Evolutionary conservation across 148 eudicot genomes (phyloP).

Genomic region (Silene uniflora): DNA sequence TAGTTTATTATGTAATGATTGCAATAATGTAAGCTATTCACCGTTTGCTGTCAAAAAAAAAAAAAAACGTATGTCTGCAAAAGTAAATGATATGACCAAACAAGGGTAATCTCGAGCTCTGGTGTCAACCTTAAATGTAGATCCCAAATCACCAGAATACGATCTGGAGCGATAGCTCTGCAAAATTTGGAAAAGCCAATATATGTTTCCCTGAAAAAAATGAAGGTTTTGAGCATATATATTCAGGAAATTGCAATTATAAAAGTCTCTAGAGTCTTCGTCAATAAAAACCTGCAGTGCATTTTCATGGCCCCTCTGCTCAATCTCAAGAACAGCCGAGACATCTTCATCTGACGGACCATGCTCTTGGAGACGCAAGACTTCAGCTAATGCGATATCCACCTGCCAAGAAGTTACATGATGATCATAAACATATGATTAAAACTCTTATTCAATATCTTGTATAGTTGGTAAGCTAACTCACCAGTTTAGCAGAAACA

Average conservation of each 20-base stretch:
- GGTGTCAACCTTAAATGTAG: conserved; percentile 53
- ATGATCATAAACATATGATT: conserved; percentile 29
- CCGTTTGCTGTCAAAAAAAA: no score
- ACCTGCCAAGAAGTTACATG: conserved; percentile 55
- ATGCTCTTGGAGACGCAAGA: conserved; percentile 58
- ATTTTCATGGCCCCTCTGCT: conserved; percentile 88
- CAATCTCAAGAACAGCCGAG: conserved; percentile 72
- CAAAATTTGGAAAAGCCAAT: conserved; percentile 69
- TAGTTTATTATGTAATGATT: no score
- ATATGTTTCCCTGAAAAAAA: conserved; percentile 52
- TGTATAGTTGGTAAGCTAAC: conserved; percentile 7
- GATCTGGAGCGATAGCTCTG: conserved; percentile 71
- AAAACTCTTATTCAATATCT: background rate
- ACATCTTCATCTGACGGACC: conserved; percentile 75
- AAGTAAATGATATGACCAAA: background rate
- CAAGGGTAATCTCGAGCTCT: background rate
- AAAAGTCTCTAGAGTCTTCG: background rate
- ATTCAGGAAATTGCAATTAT: background rate
- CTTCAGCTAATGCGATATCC: conserved; percentile 65
- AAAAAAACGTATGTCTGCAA: background rate
- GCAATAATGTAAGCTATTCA: no score
- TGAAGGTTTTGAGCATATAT: no score
- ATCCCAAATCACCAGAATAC: conserved; percentile 56
- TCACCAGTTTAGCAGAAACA: conserved; percentile 57
- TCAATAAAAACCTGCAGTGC: conserved; percentile 53